Conservation (phyloP, 2,329 filamentous ascomycete genomes). For the Ceratocystis destructans region DNA sequence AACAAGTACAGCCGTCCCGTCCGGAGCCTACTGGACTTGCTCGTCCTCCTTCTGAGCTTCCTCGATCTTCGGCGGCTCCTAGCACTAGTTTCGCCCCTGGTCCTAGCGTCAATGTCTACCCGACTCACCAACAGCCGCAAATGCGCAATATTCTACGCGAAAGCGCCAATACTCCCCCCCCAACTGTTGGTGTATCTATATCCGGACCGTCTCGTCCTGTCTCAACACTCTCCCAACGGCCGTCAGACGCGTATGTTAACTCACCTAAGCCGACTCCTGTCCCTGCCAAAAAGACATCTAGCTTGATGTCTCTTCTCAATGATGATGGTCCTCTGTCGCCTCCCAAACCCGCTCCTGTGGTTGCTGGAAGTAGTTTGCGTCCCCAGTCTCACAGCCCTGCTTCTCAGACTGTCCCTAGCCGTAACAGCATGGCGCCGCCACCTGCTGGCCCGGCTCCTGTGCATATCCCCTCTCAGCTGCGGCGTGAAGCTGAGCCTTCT, state of each 20-base stretch:
- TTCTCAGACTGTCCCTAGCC: conserved; percentile 26
- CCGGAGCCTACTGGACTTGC: background rate
- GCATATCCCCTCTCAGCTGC: conserved; percentile 31
- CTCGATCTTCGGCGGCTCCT: background rate
- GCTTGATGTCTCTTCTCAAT: conserved; percentile 48
- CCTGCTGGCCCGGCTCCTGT: conserved; percentile 23
- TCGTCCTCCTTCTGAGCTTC: background rate
- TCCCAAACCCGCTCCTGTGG: conserved; percentile 31
- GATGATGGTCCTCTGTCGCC: conserved; percentile 40
- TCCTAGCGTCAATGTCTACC: background rate
- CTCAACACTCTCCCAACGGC: conserved; percentile 10
- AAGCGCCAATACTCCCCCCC: conserved; percentile 1
- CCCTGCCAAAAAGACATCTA: conserved; percentile 44
- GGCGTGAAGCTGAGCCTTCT: conserved; percentile 35
- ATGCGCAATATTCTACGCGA: conserved; percentile 14
- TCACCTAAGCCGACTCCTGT: conserved; percentile 23
- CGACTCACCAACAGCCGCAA: background rate
- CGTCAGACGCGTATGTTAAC: conserved; percentile 7
- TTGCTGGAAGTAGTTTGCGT: conserved; percentile 28
- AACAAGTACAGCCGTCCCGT: background rate
- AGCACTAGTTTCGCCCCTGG: background rate
- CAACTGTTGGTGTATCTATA: background rate
- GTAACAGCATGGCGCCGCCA: conserved; percentile 27
- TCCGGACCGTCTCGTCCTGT: background rate
- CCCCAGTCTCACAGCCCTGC: conserved; percentile 34